Evolutionary conservation across 805 yeast species (phyloP), one percentile per base, ranked within the genome.

Genomic region (Lachancea lanzarotensis): DNA sequence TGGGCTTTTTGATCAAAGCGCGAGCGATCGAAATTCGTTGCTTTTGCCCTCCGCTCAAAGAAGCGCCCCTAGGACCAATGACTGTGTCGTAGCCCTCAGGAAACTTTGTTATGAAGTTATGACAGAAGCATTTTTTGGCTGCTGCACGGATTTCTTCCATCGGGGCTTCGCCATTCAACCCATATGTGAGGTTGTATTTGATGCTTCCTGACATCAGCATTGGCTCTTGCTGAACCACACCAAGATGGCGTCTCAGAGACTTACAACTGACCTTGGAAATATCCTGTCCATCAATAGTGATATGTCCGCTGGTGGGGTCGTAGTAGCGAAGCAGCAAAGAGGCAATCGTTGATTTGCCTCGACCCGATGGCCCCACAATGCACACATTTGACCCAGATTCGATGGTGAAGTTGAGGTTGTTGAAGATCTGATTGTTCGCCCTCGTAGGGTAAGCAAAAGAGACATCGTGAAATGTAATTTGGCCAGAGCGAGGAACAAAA

Each of bases 21-120:
- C 98, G 73, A 0, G 95, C 96, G 43, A 93, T 79, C 0, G 95
- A 83, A 1, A 93, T 71, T 49, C 98, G 70, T 60, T 93, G 98
- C 35, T 83, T 71, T 60, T 93, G 98, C 2, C 98, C 98, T 37
- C 95, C 95, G n/a, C 97, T 89, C 9, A 91, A 62, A 26, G 77
- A 56, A 0, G 76, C 69, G 19, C 74, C 74, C 47, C 90, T 79
- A 2, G 96, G 80, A 0, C 85, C 86, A 34, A 91, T 70, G 1
- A 64, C 57, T 0, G 96, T 80, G 39, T 80, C 74, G 38, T 87
- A 72, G 0, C 86, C 84, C 5, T 77, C 71, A 0, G 88, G 82
- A 31, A 87, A 73, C 2, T 74, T 67, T 1, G 68, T 54, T 13
- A 86, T 77, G 52, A 84, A 84, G 1, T 76, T 75, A 27, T 73